These are phyloP conservation scores for Phylloporus sp. DNA, from an alignment of 768 basidiomycete genomes.

Conservation along the genomic window DNA sequence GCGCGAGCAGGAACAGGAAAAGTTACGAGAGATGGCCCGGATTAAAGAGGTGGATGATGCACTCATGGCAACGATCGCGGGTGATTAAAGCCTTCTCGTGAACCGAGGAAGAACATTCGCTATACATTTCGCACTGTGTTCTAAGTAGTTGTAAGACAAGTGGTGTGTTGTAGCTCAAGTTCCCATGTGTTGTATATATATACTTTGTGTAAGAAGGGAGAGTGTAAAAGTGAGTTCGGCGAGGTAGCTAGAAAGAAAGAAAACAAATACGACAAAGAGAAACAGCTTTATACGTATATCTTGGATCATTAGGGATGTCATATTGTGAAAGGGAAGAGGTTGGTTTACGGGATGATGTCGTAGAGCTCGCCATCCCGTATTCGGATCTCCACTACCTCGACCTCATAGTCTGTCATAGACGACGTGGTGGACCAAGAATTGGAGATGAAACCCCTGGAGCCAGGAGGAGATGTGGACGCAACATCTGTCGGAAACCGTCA, in stretches of 20 bases:
- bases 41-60: slow-evolving; percentile 65
- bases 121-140: neutral
- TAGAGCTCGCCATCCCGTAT: slow-evolving; percentile 75
- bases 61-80: slow-evolving; percentile 45
- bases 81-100: slow-evolving; percentile 7
- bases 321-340: neutral
- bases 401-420: slow-evolving; percentile 70
- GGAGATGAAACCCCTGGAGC: slow-evolving; percentile 60
- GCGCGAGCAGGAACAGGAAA: slow-evolving; percentile 54
- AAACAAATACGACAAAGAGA: neutral
- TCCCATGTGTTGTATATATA: slow-evolving; percentile 2
- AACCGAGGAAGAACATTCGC: neutral
- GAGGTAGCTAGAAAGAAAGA: neutral
- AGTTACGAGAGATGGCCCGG: slow-evolving; percentile 49
- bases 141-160: neutral
- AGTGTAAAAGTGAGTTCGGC: slow-evolving; percentile 9
- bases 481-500: slow-evolving; percentile 47
- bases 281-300: slow-evolving; percentile 7
- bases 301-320: slow-evolving; percentile 8
- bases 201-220: neutral
- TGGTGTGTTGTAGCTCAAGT: neutral
- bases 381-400: slow-evolving; percentile 85
- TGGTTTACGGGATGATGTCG: slow-evolving; percentile 60
- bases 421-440: slow-evolving; percentile 65
- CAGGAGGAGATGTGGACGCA: slow-evolving; percentile 79